Evolutionary conservation across 768 basidiomycete genomes (phyloP).

Genomic region (Sporobolomyces phaffii): DNA sequence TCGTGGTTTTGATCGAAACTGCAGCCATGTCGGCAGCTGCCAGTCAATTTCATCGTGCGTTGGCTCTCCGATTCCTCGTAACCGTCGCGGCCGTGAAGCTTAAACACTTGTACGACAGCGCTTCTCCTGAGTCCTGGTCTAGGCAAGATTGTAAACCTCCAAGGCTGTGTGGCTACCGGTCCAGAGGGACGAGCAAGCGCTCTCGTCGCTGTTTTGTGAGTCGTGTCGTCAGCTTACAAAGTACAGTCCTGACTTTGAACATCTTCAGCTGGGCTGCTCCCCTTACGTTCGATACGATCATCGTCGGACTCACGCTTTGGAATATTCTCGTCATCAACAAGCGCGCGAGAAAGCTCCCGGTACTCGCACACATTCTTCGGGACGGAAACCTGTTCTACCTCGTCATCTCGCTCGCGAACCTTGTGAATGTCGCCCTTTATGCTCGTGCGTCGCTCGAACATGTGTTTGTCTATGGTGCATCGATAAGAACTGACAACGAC

Average conservation of each 20-base stretch:
- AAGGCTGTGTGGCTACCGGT: not conserved
- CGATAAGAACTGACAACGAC: no score
- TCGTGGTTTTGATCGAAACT: not conserved
- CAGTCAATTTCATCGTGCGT: not conserved
- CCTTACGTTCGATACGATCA: not conserved
- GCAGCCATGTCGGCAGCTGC: not conserved
- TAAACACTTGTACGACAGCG: no score
- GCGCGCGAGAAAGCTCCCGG: not conserved
- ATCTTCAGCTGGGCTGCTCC: slow-evolving; percentile 11
- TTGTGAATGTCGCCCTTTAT: slow-evolving; percentile 1
- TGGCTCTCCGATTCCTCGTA: no score
- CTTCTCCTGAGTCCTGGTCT: not conserved
- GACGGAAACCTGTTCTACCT: not conserved
- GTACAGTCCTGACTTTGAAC: not conserved
- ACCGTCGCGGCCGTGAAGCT: no score
- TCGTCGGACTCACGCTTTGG: not conserved
- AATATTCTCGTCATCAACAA: slow-evolving; percentile 4
- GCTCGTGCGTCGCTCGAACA: not conserved
- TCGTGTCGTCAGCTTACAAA: not conserved
- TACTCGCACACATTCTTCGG: not conserved
- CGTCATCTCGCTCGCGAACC: not conserved
- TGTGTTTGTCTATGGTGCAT: no score
- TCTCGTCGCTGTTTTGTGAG: slow-evolving; percentile 3
- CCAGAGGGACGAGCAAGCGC: not conserved
- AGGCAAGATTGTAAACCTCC: not conserved